Evolutionary conservation across 2,329 filamentous ascomycete genomes (phyloP), one percentile per base, ranked within the genome.

Genomic region (Metarhizium guizhouense): DNA sequence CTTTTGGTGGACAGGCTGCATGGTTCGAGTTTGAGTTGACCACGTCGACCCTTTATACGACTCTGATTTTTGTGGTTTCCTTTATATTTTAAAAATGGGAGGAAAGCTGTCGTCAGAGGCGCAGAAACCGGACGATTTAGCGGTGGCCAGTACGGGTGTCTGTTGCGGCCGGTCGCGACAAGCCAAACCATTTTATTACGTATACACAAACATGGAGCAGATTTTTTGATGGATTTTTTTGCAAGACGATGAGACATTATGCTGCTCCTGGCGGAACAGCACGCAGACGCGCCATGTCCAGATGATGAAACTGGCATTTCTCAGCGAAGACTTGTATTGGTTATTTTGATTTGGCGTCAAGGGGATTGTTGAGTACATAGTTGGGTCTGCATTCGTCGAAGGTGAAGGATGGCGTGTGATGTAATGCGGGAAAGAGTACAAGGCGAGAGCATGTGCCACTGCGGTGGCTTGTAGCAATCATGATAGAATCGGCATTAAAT

Each of bases 1-100:
- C 77, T 1, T 81, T 80, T 61, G 75, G 75, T 51, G 75, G 73
- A 36, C 76, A 79, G 66, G 77, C 77, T 8, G 76, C 77, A 18
- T 80, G 76, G 73, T 82, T 81, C 63, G 80, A 83, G 67, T 59
- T 80, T 48, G 77, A 82, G 68, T 76, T 80, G 63, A 78, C 74
- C 3, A 56, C 75, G 3, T 74, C 77, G 7, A 82, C 79, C 1
- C 59, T 68, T 4, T 82, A 74, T 61, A 82, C 80, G 2, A 64
- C 69, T 38, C 59, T 79, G 54, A 64, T 80, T 54, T 82, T 83
- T 62, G 73, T 76, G 29, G 68, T 60, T 11, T 70, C 72, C 7
- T 74, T 74, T 53, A 57, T 72, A 29, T 61, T 60, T 51, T 62
- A 56, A 57, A 11, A 16, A 25, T 3, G 18, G 13, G 43, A 14